Percentiles rank a stretch among this genome's conserved stretches.
Conservation (phyloP, 129 eudicot genomes). For the Flaveria ramosissima region DNA sequence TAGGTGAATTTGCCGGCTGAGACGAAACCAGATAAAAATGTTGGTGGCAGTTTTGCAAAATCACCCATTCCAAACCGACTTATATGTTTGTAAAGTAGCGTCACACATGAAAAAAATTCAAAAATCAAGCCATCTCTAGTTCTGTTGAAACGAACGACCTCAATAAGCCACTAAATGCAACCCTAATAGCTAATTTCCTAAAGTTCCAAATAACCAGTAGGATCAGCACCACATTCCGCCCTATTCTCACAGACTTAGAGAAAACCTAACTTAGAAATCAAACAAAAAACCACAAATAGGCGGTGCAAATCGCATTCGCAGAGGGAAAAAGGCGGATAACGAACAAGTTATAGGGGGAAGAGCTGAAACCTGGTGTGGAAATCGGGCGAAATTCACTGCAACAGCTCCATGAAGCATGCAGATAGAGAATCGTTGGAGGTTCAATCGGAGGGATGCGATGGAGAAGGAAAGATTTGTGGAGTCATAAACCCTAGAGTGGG, state of each 20-base stretch:
- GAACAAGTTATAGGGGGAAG: slow-evolving; percentile 21
- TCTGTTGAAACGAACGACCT: not conserved
- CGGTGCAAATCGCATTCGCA: not conserved
- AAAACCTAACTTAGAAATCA: slow-evolving; percentile 34
- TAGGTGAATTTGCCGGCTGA: slow-evolving; percentile 7
- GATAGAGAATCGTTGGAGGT: slow-evolving; percentile 14
- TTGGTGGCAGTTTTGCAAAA: slow-evolving; percentile 1
- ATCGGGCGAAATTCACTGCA: slow-evolving; percentile 23
- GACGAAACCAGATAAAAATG: slow-evolving; percentile 15
- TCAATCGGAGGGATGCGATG: slow-evolving; percentile 11
- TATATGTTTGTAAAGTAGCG: not conserved
- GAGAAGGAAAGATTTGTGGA: slow-evolving; percentile 13
- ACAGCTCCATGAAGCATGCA: slow-evolving; percentile 36
- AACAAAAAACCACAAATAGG: not conserved
- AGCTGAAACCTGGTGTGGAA: slow-evolving; percentile 34
- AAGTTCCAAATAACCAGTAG: slow-evolving; percentile 10
- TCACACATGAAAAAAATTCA: not conserved
- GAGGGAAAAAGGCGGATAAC: slow-evolving; percentile 19
- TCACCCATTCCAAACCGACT: not conserved
- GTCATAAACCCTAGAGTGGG: slow-evolving; percentile 36
- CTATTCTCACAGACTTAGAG: slow-evolving; percentile 1
- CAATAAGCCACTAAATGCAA: slow-evolving; percentile 11
- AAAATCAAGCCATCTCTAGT: not conserved
- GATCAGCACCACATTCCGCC: slow-evolving; percentile 33
- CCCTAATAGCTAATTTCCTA: slow-evolving; percentile 26